phyloP scores from a whole-genome alignment of 2,329 filamentous ascomycete genomes.

The Mycosphaerelloides madeirae region DNA sequence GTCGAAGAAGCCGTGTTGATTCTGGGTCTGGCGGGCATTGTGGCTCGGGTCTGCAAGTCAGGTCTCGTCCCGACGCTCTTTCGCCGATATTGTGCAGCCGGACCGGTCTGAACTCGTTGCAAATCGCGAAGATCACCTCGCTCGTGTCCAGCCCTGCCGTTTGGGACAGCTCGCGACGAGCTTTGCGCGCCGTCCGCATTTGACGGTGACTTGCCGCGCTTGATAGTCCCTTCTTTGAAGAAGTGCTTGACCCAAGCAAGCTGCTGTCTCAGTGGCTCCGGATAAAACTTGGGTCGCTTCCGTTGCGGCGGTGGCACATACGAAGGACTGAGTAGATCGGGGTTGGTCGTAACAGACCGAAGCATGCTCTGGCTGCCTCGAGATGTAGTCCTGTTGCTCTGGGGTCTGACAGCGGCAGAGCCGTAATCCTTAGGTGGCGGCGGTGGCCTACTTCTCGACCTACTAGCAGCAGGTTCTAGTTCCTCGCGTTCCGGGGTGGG shows the following conservation, averaged over 20 bases:
- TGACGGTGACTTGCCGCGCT: constrained; percentile 56
- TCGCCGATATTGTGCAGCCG: constrained; percentile 29
- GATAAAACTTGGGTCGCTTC: constrained; percentile 53
- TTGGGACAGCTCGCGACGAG: constrained; percentile 15
- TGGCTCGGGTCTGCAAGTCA: constrained; percentile 35
- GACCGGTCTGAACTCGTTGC: constrained; percentile 34
- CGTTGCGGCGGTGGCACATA: constrained; percentile 45
- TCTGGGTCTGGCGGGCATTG: constrained; percentile 38
- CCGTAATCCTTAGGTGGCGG: constrained; percentile 77
- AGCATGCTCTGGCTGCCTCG: constrained; percentile 69
- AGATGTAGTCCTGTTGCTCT: constrained; percentile 43
- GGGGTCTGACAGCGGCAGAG: constrained; percentile 47
- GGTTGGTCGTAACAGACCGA: constrained; percentile 71
- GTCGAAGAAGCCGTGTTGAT: constrained; percentile 39
- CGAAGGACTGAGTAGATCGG: constrained; percentile 51
- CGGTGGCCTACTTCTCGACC: constrained; percentile 70
- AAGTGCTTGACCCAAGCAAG: constrained; percentile 66
- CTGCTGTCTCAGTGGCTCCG: constrained; percentile 62
- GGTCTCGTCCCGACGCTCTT: constrained; percentile 32
- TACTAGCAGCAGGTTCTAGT: constrained; percentile 55
- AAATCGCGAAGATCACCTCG: constrained; percentile 27
- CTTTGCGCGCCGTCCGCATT: constrained; percentile 17
- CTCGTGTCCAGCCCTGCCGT: constrained; percentile 15
- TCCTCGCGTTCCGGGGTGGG: constrained; percentile 43
- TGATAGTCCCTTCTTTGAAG: constrained; percentile 61